phyloP scores from a whole-genome alignment of 179 eudicot species.

The Corrigiola litoralis region DNA sequence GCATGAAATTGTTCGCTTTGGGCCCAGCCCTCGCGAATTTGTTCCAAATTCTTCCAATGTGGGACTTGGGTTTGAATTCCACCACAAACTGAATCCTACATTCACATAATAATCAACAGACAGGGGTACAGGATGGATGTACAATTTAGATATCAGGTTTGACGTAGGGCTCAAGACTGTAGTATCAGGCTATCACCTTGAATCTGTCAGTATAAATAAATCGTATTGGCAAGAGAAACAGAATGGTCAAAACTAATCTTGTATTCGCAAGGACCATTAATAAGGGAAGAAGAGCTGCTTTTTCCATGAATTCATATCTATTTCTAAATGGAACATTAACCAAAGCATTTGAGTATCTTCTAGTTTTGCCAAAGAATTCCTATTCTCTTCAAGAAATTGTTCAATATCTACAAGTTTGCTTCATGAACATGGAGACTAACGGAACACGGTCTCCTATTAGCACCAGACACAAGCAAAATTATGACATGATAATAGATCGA shows the following conservation, averaged over 20 bases:
- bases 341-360: background rate
- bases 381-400: background rate
- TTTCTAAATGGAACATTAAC: background rate
- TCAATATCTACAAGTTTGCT: background rate
- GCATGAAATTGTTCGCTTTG: too few species aligned
- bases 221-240: background rate
- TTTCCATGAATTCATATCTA: background rate
- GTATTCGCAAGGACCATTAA: background rate
- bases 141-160: too few species aligned
- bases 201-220: background rate
- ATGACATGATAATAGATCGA: background rate
- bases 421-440: background rate
- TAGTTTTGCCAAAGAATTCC: background rate
- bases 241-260: background rate
- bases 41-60: too few species aligned
- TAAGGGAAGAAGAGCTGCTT: background rate
- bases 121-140: too few species aligned
- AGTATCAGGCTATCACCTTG: constrained; percentile 6
- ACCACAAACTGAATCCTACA: background rate
- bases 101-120: background rate
- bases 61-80: background rate
- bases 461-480: background rate
- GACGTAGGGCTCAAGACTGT: too few species aligned
- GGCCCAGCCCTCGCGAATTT: too few species aligned
- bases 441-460: background rate